phyloP scores from a whole-genome alignment of 139 green algal species.

The Coelastrella sp. region DNA sequence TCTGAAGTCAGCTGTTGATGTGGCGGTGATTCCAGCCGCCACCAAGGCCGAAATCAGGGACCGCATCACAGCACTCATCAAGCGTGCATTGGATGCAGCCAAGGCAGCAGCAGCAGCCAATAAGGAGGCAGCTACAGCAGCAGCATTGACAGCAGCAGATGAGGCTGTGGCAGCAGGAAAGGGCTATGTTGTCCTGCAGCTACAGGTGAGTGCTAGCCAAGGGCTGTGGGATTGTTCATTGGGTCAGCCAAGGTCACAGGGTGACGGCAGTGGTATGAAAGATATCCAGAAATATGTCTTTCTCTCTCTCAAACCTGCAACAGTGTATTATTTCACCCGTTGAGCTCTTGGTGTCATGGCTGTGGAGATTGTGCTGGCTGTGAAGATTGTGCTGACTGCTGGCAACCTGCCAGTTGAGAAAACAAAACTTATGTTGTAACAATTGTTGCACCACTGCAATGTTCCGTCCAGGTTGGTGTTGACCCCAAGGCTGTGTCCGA shows the following conservation, averaged over 20 bases:
- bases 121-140: constrained; percentile 58
- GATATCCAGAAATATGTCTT: too few species aligned
- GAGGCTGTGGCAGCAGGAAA: constrained; percentile 55
- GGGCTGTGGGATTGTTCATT: too few species aligned
- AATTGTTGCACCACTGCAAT: neutral
- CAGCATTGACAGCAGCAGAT: constrained; percentile 58
- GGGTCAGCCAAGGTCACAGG: too few species aligned
- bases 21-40: constrained; percentile 75
- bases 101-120: constrained; percentile 73
- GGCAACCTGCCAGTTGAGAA: too few species aligned
- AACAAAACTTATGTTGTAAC: neutral
- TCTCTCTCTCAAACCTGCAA: too few species aligned
- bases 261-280: too few species aligned
- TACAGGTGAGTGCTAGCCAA: constrained; percentile 4
- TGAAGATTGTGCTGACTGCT: too few species aligned
- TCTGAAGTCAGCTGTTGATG: constrained; percentile 41
- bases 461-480: constrained; percentile 60
- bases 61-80: constrained; percentile 68
- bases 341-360: neutral
- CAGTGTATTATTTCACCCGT: too few species aligned
- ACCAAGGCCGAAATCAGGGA: constrained; percentile 83
- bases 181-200: constrained; percentile 52
- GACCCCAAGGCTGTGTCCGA: constrained; percentile 76
- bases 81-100: constrained; percentile 49
- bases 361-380: too few species aligned